Conservation (phyloP, 768 basidiomycete species). For the Termitomyces titanicus region DNA sequence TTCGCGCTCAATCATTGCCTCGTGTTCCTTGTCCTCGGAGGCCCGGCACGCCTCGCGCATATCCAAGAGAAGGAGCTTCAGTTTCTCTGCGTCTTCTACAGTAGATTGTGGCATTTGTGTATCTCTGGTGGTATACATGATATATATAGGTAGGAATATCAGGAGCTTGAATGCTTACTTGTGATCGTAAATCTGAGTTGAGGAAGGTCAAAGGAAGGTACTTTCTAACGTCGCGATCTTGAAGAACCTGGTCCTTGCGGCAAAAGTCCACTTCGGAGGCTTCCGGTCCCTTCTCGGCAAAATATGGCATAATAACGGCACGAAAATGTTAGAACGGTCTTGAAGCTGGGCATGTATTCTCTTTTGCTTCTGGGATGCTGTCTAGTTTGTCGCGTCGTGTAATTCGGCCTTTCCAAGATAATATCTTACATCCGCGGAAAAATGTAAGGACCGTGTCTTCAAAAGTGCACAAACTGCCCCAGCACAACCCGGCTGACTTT, state of each 20-base stretch:
- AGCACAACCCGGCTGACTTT: conserved; percentile 36
- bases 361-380: not conserved
- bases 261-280: too few relatives aligned
- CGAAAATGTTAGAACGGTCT: conserved; percentile 1
- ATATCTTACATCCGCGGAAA: not conserved
- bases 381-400: conserved; percentile 4
- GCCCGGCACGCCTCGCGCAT: conserved; percentile 1
- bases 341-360: too few relatives aligned
- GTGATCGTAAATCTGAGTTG: not conserved
- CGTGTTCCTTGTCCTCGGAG: conserved; percentile 8
- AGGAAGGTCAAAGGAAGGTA: not conserved
- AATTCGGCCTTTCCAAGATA: not conserved
- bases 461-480: conserved; percentile 16
- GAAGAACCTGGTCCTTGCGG: too few relatives aligned
- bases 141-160: not conserved
- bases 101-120: conserved; percentile 6
- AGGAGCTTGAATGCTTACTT: not conserved
- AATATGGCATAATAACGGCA: conserved; percentile 1
- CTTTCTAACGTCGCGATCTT: too few relatives aligned
- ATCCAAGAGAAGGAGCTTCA: conserved; percentile 7
- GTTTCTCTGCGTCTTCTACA: conserved; percentile 4
- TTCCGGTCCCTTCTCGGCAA: not conserved
- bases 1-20: conserved; percentile 8
- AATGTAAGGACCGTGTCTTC: conserved; percentile 8
- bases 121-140: not conserved